Evolutionary conservation across 2,329 filamentous ascomycete species (phyloP), one percentile per base, ranked within the genome.

Genomic region (Metarhizium anisopliae): DNA sequence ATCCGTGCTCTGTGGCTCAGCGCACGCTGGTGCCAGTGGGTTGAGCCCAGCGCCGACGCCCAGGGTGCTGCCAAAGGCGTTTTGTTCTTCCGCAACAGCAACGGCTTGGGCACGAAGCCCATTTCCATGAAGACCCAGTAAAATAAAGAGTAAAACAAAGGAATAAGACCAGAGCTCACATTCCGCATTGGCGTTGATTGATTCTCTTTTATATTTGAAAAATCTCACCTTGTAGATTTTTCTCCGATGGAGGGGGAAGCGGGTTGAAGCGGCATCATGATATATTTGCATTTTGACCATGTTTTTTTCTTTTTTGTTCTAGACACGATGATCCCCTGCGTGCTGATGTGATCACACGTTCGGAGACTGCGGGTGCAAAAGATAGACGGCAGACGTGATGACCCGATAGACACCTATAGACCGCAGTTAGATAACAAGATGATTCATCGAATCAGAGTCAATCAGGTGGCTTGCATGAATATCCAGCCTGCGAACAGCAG

Each of bases 11-110:
- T 99, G 70, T 99, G 85, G 82, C 87, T 76, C 63, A 89, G 83
- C 65, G 84, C 89, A 47, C 85, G 94, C 59, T 84, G 81, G 84
- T 99, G 94, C 82, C 91, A 97, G 73, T 99, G 91, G 90, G 92
- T 99, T 60, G 94, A 99, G 84, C 90, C 92, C 55, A 91, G 84
- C 67, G 87, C 84, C 65, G 90, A 84, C 54, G 89, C 91, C 52
- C 74, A 84, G 68, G 93, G 90, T 38, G 86, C 92, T 65, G 86
- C 85, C 70, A 87, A 90, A 77, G 85, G 87, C 59, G 86, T 99
- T 35, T 74, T 95, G 55, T 96, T 99, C 83, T 99, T 89, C 87
- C 85, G 93, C 68, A 99, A 99, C 81, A 81, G 81, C 65, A 99
- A 97, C 75, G 89, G 90, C 20, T 76, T 95, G 29, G 94, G 94